Base-by-base conservation (phyloP, 345 rosid species). In the Gossypioides kirkii region DNA sequence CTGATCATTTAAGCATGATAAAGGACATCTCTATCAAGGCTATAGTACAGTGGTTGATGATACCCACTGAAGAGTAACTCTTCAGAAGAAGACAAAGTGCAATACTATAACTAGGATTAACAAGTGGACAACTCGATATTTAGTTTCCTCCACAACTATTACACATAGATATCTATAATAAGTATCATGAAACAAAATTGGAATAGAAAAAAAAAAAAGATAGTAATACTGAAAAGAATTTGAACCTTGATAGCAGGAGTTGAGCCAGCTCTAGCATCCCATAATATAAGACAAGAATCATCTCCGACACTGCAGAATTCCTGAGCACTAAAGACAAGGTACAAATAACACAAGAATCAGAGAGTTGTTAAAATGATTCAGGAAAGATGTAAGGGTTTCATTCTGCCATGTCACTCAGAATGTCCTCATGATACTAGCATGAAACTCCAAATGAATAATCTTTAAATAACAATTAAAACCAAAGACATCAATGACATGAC, bases 231-330 rank as follows among this genome's bases (percentile, higher is more conserved):
- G 56, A 20, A 23, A 72, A 69, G 74, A 71, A 49, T 20, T 46
- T 25, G 14, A 46, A 89, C 93, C 93, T 85, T 89, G 78, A 87
- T 71, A 67, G 79, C 83, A 42, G 93, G 91, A 61, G 78, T 36
- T 59, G 81, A 45, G 53, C 91, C 89, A 62, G 76, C 64, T 79
- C 93, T 84, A 62, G 91, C 83, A 82, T 89, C 91, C 93, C 93
- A 89, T 32, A 89, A 74, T 53, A 87, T 80, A 71, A 89, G 93
- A 82, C 89, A 87, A 26, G 91, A 87, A 77, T 89, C 93, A 82
- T 89, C 93, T 38, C 91, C 93, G 8, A 87, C 88, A 68, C 91
- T 89, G 75, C 93, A 89, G 77, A 89, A 89, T 78, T 87, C 91
- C 81, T 77, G 85, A 22, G 76, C 72, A 55, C 93, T 82, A 66